Evolutionary conservation across 441 rosid species (phyloP).

Genomic region (Eutrema salsugineum): DNA sequence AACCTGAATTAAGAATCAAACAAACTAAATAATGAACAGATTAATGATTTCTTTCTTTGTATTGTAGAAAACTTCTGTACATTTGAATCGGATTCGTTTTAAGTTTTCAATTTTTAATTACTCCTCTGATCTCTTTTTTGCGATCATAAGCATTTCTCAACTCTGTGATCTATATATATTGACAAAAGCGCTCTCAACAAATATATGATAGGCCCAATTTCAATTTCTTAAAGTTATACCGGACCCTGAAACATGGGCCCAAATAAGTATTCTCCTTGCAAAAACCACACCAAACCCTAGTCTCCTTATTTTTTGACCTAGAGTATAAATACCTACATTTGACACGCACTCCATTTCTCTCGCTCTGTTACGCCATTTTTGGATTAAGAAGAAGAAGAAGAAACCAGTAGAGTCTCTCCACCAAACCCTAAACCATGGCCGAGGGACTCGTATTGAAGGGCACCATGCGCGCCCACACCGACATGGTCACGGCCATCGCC

Average conservation of each 20-base stretch:
- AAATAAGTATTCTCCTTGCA: neutral
- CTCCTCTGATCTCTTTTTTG: neutral
- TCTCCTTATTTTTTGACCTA: neutral
- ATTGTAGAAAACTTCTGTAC: slow-evolving; percentile 8
- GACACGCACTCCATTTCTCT: neutral
- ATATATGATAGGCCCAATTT: neutral
- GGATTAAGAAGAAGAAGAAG: slow-evolving; percentile 7
- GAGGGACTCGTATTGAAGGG: slow-evolving; percentile 76
- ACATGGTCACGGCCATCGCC: slow-evolving; percentile 92
- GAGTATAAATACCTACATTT: neutral
- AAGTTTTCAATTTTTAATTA: neutral
- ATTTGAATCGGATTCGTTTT: slow-evolving; percentile 1
- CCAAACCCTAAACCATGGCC: slow-evolving; percentile 31
- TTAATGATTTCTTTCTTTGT: neutral
- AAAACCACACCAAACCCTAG: slow-evolving; percentile 17
- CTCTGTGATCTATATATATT: neutral
- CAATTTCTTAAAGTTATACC: neutral
- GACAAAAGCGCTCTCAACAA: neutral
- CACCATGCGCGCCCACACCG: slow-evolving; percentile 92
- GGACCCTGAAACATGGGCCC: neutral
- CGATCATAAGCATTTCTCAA: neutral
- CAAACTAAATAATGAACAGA: neutral
- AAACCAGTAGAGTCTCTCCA: slow-evolving; percentile 8
- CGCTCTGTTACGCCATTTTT: slow-evolving; percentile 1
- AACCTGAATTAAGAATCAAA: neutral